Conservation (phyloP, 1,284 basidiomycete species). For the Neonothopanus nambi region DNA sequence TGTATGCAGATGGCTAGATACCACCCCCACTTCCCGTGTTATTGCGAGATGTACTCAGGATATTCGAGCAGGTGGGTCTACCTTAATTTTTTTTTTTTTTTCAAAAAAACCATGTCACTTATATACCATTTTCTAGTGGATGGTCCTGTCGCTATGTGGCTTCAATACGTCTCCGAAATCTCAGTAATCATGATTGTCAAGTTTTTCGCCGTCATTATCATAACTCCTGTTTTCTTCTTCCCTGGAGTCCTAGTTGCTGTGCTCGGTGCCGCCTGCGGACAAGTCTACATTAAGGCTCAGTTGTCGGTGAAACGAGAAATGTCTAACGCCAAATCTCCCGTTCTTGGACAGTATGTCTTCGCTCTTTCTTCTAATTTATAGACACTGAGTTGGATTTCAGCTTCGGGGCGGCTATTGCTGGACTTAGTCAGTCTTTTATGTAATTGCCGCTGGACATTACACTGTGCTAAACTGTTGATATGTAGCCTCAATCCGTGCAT, state of each 20-base stretch:
- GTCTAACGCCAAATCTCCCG: conserved; percentile 66
- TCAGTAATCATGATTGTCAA: conserved; percentile 35
- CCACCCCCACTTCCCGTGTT: conserved; percentile 56
- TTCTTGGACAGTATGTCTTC: conserved; percentile 54
- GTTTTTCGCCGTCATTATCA: conserved; percentile 39
- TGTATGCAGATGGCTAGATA: conserved; percentile 37
- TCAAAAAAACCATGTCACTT: too few relatives aligned
- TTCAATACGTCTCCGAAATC: conserved; percentile 39
- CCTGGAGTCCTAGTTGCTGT: conserved; percentile 39
- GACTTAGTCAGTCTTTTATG: conserved; percentile 48
- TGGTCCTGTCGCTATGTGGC: conserved; percentile 23
- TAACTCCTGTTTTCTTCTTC: conserved; percentile 41
- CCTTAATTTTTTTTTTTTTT: background rate
- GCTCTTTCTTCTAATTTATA: background rate
- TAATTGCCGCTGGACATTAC: background rate
- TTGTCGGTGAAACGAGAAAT: conserved; percentile 74
- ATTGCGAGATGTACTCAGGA: conserved; percentile 54
- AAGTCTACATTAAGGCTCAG: conserved; percentile 69
- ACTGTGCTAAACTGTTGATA: background rate
- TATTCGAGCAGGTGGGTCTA: conserved; percentile 6
- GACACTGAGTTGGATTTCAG: conserved; percentile 18
- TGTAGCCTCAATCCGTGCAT: conserved; percentile 62
- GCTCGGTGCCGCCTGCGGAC: conserved; percentile 19
- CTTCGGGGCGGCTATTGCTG: conserved; percentile 66
- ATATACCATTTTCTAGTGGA: conserved; percentile 1